Base-by-base conservation (phyloP, 805 yeast genomes). In the Phaffomyces thermotolerans region DNA sequence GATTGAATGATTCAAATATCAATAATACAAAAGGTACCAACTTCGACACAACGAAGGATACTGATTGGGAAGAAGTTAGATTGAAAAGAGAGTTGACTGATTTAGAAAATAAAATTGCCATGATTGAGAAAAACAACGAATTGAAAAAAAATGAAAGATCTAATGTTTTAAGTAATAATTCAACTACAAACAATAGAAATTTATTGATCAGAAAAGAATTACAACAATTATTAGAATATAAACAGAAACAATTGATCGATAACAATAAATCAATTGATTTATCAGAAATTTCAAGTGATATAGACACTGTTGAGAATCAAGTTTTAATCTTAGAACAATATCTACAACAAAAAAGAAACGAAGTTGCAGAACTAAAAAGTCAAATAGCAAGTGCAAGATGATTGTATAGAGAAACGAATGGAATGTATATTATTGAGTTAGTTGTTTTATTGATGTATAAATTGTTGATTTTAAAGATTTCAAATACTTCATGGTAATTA, bases 21-120 rank as follows among this genome's bases (percentile, higher is more conserved):
- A 49, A 64, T 25, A 64, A 59, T 37, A 60, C 66, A 12, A 63
- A 64, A 27, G 89, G 88, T 6, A 80, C 89, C 0, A 90, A 86
- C 59, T 83, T 84, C 58, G 75, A 83, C 4, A 72, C 79, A 1
- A 81, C 73, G 22, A 63, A 63, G 45, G 89, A 82, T n/a, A 79
- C 88, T 2, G 96, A 89, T 57, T 88, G 97, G 95, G 97, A 90
- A 62, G 88, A 84, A 56, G 95, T 84, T 14, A 75, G 93, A 52
- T 72, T 89, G 51, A 79, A 80, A 64, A 76, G 90, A 48, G 91
- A 89, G 59, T 69, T 91, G 48, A 72, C 79, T 12, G 86, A 85
- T 48, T 64, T 90, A 39, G 95, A 89, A 23, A 53, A 69, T n/a
- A 72, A 79, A 52, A 73, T 85, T 44, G 68, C 65, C 8, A 72